Percentiles rank a stretch among this genome's conserved stretches.
These are phyloP conservation scores for Arthrobotrys musiformis DNA, from an alignment of 2,329 filamentous ascomycete species.

Conservation along the genomic window DNA sequence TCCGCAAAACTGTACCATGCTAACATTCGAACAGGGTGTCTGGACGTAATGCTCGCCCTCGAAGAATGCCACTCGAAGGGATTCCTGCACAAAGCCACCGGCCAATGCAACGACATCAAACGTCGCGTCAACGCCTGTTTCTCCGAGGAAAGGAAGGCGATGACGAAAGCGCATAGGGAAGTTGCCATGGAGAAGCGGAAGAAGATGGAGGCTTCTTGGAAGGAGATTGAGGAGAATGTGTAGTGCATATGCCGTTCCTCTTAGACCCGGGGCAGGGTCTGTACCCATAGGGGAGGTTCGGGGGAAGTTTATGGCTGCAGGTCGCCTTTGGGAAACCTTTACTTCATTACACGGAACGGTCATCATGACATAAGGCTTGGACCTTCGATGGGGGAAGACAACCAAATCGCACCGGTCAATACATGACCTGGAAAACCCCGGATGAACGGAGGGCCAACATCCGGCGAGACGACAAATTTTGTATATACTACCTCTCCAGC, in stretches of 20 bases:
- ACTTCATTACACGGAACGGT: too few species aligned
- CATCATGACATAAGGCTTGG: background rate
- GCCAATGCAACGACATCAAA: constrained; percentile 90
- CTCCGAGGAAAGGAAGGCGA: constrained; percentile 79
- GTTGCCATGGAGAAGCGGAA: constrained; percentile 75
- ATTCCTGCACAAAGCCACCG: constrained; percentile 89
- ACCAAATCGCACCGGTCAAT: background rate
- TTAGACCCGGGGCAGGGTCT: background rate
- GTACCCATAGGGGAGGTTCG: too few species aligned
- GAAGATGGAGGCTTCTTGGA: constrained; percentile 80
- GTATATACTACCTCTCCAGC: constrained; percentile 19
- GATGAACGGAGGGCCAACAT: background rate
- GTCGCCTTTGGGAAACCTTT: too few species aligned
- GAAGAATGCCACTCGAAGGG: constrained; percentile 94
- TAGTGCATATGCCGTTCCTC: background rate
- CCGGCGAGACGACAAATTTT: background rate
- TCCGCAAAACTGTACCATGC: background rate
- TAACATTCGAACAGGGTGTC: constrained; percentile 74
- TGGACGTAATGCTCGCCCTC: constrained; percentile 90
- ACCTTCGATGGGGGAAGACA: background rate
- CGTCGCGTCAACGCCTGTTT: constrained; percentile 85
- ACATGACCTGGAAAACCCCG: background rate
- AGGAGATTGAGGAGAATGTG: constrained; percentile 65
- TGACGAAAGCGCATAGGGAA: constrained; percentile 80
- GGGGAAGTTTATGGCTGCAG: background rate